Evolutionary conservation across 106 monocot species (phyloP).

Genomic region (Dendrobium chrysotoxum): DNA sequence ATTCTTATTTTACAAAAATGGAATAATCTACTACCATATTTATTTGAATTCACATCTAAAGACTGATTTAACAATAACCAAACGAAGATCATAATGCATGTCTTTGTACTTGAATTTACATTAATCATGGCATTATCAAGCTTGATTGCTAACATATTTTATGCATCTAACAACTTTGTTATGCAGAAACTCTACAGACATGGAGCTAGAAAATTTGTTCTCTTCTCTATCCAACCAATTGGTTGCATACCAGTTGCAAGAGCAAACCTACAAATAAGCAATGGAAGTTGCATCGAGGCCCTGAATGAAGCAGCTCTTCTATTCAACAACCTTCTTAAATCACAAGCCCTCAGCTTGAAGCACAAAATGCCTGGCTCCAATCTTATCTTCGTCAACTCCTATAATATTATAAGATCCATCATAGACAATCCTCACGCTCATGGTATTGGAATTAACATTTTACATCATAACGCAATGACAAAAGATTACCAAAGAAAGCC

Average conservation of each 20-base stretch:
- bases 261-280: slow-evolving; percentile 7
- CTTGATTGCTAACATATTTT: too few relatives aligned
- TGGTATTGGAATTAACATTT: slow-evolving; percentile 13
- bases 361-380: slow-evolving; percentile 32
- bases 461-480: background rate
- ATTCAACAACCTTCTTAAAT: slow-evolving; percentile 41
- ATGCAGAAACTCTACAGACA: slow-evolving; percentile 40
- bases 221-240: slow-evolving; percentile 46
- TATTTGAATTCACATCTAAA: too few relatives aligned
- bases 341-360: slow-evolving; percentile 1
- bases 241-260: slow-evolving; percentile 63
- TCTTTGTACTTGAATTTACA: too few relatives aligned
- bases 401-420: slow-evolving; percentile 46
- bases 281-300: slow-evolving; percentile 40
- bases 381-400: slow-evolving; percentile 46
- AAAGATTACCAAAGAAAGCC: background rate
- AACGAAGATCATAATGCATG: too few relatives aligned
- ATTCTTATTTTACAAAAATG: too few relatives aligned
- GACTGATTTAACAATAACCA: too few relatives aligned
- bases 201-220: slow-evolving; percentile 64
- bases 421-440: slow-evolving; percentile 23
- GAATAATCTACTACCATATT: too few relatives aligned
- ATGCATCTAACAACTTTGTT: background rate
- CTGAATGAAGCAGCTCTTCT: slow-evolving; percentile 53
- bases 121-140: too few relatives aligned